Evolutionary conservation across 2,329 filamentous ascomycete genomes (phyloP).

Genomic region (Apiospora kogelbergensis): DNA sequence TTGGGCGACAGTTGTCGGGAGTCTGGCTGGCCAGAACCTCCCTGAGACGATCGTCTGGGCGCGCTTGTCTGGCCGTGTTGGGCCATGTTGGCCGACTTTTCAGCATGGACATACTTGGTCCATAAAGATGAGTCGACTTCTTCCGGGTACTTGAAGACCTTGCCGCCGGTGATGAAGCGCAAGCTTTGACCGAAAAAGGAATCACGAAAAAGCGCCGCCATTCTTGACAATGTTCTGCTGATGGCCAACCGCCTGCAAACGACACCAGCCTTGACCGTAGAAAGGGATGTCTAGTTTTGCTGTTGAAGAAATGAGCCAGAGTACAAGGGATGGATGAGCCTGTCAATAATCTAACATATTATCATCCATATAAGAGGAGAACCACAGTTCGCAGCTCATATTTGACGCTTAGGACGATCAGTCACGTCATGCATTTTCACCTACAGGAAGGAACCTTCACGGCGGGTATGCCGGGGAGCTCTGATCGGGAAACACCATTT

Average conservation of each 20-base stretch:
- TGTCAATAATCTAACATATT: too few species aligned
- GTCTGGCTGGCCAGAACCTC: not conserved
- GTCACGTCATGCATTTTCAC: not conserved
- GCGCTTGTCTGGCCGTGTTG: slow-evolving; percentile 37
- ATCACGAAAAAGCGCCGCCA: slow-evolving; percentile 38
- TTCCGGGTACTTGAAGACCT: slow-evolving; percentile 42
- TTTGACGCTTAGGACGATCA: not conserved
- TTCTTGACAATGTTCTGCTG: slow-evolving; percentile 1
- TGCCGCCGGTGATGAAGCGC: slow-evolving; percentile 38
- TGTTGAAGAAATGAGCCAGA: not conserved
- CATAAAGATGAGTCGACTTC: slow-evolving; percentile 48
- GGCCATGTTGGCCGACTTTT: slow-evolving; percentile 49
- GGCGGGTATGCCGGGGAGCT: not conserved
- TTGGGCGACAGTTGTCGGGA: not conserved
- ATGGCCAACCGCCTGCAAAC: not conserved
- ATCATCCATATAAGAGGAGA: not conserved
- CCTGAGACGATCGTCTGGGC: slow-evolving; percentile 1
- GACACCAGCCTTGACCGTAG: not conserved
- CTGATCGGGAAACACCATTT: not conserved
- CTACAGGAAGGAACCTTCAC: too few species aligned
- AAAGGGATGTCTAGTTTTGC: not conserved
- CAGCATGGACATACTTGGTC: slow-evolving; percentile 46
- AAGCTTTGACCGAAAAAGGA: slow-evolving; percentile 39
- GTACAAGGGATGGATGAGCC: not conserved
- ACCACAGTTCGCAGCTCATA: not conserved